Base-by-base conservation (phyloP, 2,329 filamentous ascomycete genomes). In the Fusarium agapanthi region DNA sequence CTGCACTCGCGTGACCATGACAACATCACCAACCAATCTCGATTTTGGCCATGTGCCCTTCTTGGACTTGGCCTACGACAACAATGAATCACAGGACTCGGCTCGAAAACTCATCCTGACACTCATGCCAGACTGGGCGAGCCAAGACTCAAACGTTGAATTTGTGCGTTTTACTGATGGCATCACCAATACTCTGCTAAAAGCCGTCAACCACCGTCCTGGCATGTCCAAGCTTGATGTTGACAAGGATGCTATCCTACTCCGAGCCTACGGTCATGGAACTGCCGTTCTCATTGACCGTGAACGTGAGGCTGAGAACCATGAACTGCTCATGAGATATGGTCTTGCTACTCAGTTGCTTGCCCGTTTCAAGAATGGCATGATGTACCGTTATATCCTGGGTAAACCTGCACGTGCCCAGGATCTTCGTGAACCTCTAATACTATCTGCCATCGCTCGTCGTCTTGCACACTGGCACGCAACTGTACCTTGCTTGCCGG, bases 231-330 rank as follows among this genome's bases (percentile, higher is more conserved):
- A 92, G 76, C 71, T 79, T n/a, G 90, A 95, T 59, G 88, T 95
- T 74, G 95, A 98, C 82, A 88, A 88, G 69, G 93, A 97, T 74
- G 93, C 96, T 38, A 90, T 98, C 75, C 87, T 99, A 72, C 89
- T 99, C 78, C 91, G 96, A 76, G 96, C 96, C 70, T 99, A 98
- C 83, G 96, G 96, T 76, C 92, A 96, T 81, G 94, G 95, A 72
- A 98, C 96, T 75, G 95, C 97, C 79, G 88, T 98, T 61, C 88
- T 99, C 76, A 99, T 99, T 83, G 96, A 99, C 84, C 93, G 96
- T 75, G 93, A 97, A 85, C 91, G 95, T 87, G 91, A 89, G 87
- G 88, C 87, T 4, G 87, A 90, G 77, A 92, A 91, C 80, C 96
- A 99, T 83, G 95, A 95, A 80, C 88, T 98, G 64, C 91, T 98